These are phyloP conservation scores for Bidens hawaiensis DNA, from an alignment of 140 eudicot genomes.

Conservation along the genomic window DNA sequence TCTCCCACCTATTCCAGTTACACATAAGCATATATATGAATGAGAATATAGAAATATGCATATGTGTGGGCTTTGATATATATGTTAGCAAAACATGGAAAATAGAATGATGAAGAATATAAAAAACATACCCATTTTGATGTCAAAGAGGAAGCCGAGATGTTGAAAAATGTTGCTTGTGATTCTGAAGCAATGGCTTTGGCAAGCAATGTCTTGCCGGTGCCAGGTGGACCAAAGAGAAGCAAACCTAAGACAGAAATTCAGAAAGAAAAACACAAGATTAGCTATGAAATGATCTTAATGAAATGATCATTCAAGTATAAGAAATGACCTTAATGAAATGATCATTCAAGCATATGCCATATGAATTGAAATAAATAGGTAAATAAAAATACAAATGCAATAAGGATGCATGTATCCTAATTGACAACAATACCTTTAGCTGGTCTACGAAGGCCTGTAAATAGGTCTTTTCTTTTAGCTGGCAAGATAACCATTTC, in stretches of 20 bases:
- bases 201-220: conserved; percentile 98
- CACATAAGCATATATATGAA: not conserved
- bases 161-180: conserved; percentile 87
- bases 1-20: conserved; percentile 74
- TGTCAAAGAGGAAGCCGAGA: conserved; percentile 95
- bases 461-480: conserved; percentile 85
- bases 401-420: not conserved
- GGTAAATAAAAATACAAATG: no score
- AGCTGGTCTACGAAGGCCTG: conserved; percentile 95
- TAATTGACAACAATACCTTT: conserved; percentile 50
- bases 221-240: conserved; percentile 99
- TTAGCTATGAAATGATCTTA: not conserved
- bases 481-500: conserved; percentile 98
- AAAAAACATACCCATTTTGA: conserved; percentile 90
- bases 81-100: not conserved
- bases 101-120: conserved; percentile 6
- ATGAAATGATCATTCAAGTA: not conserved
- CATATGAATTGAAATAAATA: no score
- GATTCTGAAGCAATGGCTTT: conserved; percentile 99
- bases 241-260: conserved; percentile 60
- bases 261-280: conserved; percentile 14
- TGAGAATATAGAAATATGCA: not conserved
- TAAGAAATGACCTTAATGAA: not conserved
- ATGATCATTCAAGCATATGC: not conserved
- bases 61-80: not conserved